Conservation (phyloP, 257 asterid species). For the Plantago ovata region DNA sequence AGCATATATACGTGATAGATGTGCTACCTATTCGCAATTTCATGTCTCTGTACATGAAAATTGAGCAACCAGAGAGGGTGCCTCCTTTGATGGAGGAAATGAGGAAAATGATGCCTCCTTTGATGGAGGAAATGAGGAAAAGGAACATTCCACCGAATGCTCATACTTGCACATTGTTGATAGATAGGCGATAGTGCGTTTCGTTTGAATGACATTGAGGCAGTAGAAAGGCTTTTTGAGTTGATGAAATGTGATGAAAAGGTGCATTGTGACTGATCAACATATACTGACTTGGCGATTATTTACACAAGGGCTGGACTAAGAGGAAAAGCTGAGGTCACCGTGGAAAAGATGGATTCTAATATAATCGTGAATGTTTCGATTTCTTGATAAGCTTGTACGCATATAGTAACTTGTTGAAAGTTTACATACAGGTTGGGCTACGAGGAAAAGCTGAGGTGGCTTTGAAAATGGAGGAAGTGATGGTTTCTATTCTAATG, state of each 20-base stretch:
- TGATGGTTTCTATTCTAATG: slow-evolving; percentile 40
- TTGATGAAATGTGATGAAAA: slow-evolving; percentile 51
- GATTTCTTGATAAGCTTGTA: slow-evolving; percentile 63
- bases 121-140: slow-evolving; percentile 62
- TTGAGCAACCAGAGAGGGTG: slow-evolving; percentile 57
- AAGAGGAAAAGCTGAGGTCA: slow-evolving; percentile 54
- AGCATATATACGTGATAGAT: slow-evolving; percentile 29
- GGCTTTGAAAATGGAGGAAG: slow-evolving; percentile 58
- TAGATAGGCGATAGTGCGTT: slow-evolving; percentile 54
- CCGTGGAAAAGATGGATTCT: slow-evolving; percentile 58
- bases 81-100: slow-evolving; percentile 34
- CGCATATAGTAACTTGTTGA: slow-evolving; percentile 71
- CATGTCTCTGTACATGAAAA: slow-evolving; percentile 53
- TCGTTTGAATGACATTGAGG: slow-evolving; percentile 52
- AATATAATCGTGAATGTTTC: slow-evolving; percentile 49
- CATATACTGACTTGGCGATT: slow-evolving; percentile 64
- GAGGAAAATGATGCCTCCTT: no score
- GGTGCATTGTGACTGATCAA: slow-evolving; percentile 55
- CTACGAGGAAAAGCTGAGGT: slow-evolving; percentile 52
- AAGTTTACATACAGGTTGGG: slow-evolving; percentile 47
- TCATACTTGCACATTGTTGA: slow-evolving; percentile 57
- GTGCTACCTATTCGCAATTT: slow-evolving; percentile 53
- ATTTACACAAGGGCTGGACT: slow-evolving; percentile 50
- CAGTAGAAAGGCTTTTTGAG: slow-evolving; percentile 63
- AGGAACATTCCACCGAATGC: slow-evolving; percentile 38